Conservation (phyloP, 371 early-diverging fungal species). For the Gilbertella persicaria region DNA sequence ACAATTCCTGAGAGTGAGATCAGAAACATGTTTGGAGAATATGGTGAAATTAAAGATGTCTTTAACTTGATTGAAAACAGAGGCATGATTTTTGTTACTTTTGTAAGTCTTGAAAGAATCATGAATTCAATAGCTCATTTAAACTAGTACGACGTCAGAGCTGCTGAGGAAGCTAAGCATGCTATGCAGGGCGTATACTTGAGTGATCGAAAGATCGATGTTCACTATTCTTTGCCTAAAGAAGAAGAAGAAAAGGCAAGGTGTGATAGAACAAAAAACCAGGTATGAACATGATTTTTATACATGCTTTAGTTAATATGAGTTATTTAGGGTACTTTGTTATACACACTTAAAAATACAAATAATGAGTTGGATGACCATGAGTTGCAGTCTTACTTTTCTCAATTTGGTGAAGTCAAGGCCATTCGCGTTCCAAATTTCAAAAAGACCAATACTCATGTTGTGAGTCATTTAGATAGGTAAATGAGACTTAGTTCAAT, state of each 20-base stretch:
- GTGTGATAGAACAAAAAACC: constrained; percentile 57
- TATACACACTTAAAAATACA: constrained; percentile 46
- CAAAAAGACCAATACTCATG: constrained; percentile 20
- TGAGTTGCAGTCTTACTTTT: constrained; percentile 40
- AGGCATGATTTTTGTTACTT: constrained; percentile 60
- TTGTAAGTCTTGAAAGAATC: constrained; percentile 53
- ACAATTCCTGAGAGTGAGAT: constrained; percentile 37
- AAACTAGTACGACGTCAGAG: constrained; percentile 53
- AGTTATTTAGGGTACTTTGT: constrained; percentile 47
- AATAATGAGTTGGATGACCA: constrained; percentile 39
- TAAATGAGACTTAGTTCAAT: neutral
- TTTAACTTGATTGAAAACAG: constrained; percentile 49
- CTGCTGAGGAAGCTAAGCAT: constrained; percentile 48
- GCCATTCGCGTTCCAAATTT: constrained; percentile 46
- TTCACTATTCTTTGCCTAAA: constrained; percentile 62
- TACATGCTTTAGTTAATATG: neutral
- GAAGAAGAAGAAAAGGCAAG: constrained; percentile 47
- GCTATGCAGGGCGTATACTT: constrained; percentile 43
- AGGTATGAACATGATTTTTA: constrained; percentile 25
- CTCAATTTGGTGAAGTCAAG: constrained; percentile 52
- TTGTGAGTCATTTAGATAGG: constrained; percentile 16
- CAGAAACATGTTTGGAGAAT: constrained; percentile 41
- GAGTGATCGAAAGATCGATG: constrained; percentile 51
- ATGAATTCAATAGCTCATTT: too few relatives aligned
- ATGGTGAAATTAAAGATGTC: constrained; percentile 54